phyloP scores from a whole-genome alignment of 805 yeast genomes.

The Candida nonsorbophila region DNA sequence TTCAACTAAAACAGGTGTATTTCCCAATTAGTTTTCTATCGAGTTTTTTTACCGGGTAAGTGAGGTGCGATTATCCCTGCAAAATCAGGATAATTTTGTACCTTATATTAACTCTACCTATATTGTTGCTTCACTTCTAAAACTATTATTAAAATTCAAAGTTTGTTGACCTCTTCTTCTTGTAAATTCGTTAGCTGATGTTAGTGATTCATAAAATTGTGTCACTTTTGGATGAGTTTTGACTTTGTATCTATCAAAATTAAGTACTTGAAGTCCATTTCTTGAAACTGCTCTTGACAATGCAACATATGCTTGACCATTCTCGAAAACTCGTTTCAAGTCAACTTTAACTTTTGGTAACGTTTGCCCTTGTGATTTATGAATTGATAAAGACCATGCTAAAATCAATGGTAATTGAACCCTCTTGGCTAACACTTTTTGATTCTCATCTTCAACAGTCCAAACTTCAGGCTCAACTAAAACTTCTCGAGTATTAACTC shows the following conservation, averaged over 20 bases:
- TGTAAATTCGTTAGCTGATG: constrained; percentile 25
- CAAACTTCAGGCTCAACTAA: constrained; percentile 80
- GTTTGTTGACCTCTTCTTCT: constrained; percentile 6
- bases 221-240: constrained; percentile 66
- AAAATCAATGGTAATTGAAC: constrained; percentile 79
- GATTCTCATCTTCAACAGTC: constrained; percentile 71
- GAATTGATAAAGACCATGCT: constrained; percentile 97
- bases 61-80: no score
- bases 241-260: constrained; percentile 62
- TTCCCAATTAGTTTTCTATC: no score
- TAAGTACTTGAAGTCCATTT: constrained; percentile 74
- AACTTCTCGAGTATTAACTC: constrained; percentile 62
- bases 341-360: constrained; percentile 80
- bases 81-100: no score
- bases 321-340: constrained; percentile 70
- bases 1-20: no score
- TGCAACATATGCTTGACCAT: constrained; percentile 96
- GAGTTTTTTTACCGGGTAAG: no score
- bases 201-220: constrained; percentile 56
- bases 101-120: no score
- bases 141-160: no score
- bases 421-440: constrained; percentile 63
- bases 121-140: no score
- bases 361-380: constrained; percentile 96
- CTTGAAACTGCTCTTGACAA: constrained; percentile 83